phyloP scores from a whole-genome alignment of 2,329 filamentous ascomycete species.

The Paecilomyces sp. region DNA sequence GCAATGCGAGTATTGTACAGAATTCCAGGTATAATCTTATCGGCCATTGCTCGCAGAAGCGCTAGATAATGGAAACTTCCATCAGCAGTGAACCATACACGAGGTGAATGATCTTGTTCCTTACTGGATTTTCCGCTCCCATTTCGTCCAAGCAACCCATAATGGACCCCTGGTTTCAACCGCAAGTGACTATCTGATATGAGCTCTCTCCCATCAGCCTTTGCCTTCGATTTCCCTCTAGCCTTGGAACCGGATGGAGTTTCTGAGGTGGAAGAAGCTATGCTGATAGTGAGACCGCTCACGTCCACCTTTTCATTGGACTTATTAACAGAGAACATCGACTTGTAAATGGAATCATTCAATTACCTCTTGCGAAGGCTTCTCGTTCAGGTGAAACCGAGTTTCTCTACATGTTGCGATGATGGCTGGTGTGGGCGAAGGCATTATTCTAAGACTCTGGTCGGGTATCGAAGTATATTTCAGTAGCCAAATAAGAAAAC shows the following conservation, averaged over 20 bases:
- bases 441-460: too few relatives aligned
- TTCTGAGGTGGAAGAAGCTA: conserved; percentile 53
- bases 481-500: too few relatives aligned
- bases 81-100: conserved; percentile 1
- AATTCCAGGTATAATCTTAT: conserved; percentile 72
- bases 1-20: conserved; percentile 58
- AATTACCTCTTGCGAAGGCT: conserved; percentile 48
- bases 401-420: conserved; percentile 62
- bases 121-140: conserved; percentile 76
- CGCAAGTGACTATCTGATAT: conserved; percentile 62
- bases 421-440: conserved; percentile 24
- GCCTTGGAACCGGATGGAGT: conserved; percentile 27
- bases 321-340: not conserved
- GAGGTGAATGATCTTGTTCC: conserved; percentile 10
- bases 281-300: not conserved
- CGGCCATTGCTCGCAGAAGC: conserved; percentile 65
- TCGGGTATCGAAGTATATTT: too few relatives aligned
- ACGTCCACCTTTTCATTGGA: not conserved
- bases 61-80: conserved; percentile 36
- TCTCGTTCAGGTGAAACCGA: conserved; percentile 53
- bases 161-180: conserved; percentile 65
- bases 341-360: not conserved
- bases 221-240: conserved; percentile 45
- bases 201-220: conserved; percentile 52
- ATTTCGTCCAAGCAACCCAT: conserved; percentile 73